Evolutionary conservation across 345 rosid species (phyloP).

Genomic region (Corymbia maculata): DNA sequence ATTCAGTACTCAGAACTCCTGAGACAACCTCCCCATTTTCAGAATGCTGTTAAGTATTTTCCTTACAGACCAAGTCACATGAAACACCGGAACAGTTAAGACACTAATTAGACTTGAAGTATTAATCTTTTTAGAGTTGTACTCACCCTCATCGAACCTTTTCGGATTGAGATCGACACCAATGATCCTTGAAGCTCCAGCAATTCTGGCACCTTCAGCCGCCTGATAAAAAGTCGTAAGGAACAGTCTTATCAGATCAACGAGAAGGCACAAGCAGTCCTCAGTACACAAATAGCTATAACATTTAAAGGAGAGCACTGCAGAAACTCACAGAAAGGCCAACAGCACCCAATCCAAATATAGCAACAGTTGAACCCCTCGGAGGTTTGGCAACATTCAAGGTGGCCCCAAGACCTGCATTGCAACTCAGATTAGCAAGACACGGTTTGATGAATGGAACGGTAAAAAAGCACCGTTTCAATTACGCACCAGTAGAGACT

Average conservation of each 20-base stretch:
- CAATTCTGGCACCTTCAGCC: conserved; percentile 33
- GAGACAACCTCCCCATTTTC: background rate
- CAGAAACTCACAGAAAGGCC: conserved; percentile 23
- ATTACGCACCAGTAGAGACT: conserved; percentile 19
- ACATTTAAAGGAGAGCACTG: background rate
- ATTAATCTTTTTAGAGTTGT: background rate
- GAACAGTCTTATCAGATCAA: background rate
- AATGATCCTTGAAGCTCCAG: conserved; percentile 32
- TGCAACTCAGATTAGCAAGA: background rate
- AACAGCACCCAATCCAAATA: conserved; percentile 39
- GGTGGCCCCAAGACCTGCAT: conserved; percentile 29
- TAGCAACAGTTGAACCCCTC: conserved; percentile 16
- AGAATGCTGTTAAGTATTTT: background rate
- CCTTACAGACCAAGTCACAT: background rate
- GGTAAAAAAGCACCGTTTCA: background rate
- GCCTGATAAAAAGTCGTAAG: conserved; percentile 3
- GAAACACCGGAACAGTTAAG: background rate
- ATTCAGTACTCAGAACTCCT: background rate
- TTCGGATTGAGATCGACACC: conserved; percentile 26
- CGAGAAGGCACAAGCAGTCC: background rate
- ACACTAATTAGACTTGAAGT: background rate
- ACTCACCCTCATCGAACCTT: conserved; percentile 21
- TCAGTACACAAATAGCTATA: background rate
- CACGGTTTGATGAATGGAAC: background rate
- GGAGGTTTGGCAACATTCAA: conserved; percentile 34